These are phyloP conservation scores for Apophysomyces ossiformis DNA, from an alignment of 371 early-diverging fungal species.

Conservation along the genomic window DNA sequence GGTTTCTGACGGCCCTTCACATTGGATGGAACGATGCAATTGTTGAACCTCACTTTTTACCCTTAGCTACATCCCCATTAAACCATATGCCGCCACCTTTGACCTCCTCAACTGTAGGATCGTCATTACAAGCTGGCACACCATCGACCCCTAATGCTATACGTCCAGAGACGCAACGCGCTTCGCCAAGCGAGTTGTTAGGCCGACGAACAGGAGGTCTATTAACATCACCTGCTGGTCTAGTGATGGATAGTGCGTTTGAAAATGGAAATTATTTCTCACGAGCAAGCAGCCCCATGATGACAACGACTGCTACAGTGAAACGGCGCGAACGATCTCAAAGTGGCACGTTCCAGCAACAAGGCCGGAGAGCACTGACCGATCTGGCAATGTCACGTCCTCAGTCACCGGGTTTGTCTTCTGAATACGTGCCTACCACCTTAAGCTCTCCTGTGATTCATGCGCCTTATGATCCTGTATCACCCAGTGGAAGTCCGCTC, in stretches of 20 bases:
- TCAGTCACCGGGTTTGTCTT: background rate
- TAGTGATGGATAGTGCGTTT: background rate
- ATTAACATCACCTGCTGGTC: slow-evolving; percentile 23
- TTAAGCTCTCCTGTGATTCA: background rate
- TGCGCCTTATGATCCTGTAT: background rate
- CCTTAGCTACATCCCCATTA: slow-evolving; percentile 59
- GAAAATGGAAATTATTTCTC: slow-evolving; percentile 24
- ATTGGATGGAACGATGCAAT: slow-evolving; percentile 54
- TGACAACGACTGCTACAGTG: background rate
- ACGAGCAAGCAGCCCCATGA: slow-evolving; percentile 1
- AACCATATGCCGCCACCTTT: slow-evolving; percentile 38
- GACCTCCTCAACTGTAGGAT: background rate
- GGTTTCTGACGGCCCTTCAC: slow-evolving; percentile 62
- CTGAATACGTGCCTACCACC: background rate
- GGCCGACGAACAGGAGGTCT: slow-evolving; percentile 22
- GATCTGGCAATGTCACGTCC: slow-evolving; percentile 13
- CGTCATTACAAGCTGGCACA: slow-evolving; percentile 5
- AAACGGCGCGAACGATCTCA: background rate
- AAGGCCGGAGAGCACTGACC: slow-evolving; percentile 16
- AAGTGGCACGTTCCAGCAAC: background rate
- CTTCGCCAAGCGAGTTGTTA: slow-evolving; percentile 4
- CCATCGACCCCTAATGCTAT: slow-evolving; percentile 22
- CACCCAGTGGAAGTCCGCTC: slow-evolving; percentile 9
- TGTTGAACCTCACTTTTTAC: slow-evolving; percentile 55
- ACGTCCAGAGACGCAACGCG: background rate